Conservation (phyloP, 169 alveolate species). For the Plasmodium knowlesi region DNA sequence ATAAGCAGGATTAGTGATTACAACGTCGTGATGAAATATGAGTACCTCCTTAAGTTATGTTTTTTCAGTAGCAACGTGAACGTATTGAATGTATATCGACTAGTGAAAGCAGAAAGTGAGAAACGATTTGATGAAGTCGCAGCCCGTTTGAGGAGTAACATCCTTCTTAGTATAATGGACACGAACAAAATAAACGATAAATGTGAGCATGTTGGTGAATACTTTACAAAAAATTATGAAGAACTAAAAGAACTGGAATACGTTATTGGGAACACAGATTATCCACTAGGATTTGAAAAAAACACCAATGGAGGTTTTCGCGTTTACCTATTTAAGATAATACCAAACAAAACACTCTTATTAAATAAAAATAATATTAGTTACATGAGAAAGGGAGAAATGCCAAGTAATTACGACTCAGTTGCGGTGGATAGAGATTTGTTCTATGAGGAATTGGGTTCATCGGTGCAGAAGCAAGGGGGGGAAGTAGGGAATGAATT, state of each 20-base stretch:
- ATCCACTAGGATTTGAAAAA: slow-evolving; percentile 66
- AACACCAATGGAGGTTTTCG: slow-evolving; percentile 47
- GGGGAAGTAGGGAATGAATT: background rate
- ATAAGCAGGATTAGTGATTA: slow-evolving; percentile 47
- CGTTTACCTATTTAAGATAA: slow-evolving; percentile 45
- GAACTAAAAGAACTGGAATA: slow-evolving; percentile 13
- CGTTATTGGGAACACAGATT: slow-evolving; percentile 48
- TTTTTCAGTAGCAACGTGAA: slow-evolving; percentile 67
- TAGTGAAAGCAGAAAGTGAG: slow-evolving; percentile 29
- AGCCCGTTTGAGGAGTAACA: slow-evolving; percentile 29
- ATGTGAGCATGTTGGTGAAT: slow-evolving; percentile 26
- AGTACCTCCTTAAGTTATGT: slow-evolving; percentile 27
- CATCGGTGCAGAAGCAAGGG: background rate
- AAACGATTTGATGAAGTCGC: slow-evolving; percentile 49
- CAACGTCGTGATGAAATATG: slow-evolving; percentile 48
- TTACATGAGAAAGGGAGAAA: background rate
- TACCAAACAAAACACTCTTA: slow-evolving; percentile 53
- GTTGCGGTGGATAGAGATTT: slow-evolving; percentile 44
- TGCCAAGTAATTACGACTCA: slow-evolving; percentile 67
- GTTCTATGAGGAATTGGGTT: background rate
- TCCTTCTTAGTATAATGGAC: slow-evolving; percentile 54
- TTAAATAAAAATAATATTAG: slow-evolving; percentile 36
- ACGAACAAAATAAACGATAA: slow-evolving; percentile 31
- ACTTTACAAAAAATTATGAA: slow-evolving; percentile 47
- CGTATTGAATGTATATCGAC: slow-evolving; percentile 36